Evolutionary conservation across 768 basidiomycete species (phyloP), one percentile per base, ranked within the genome.

Genomic region (Mycena venus): DNA sequence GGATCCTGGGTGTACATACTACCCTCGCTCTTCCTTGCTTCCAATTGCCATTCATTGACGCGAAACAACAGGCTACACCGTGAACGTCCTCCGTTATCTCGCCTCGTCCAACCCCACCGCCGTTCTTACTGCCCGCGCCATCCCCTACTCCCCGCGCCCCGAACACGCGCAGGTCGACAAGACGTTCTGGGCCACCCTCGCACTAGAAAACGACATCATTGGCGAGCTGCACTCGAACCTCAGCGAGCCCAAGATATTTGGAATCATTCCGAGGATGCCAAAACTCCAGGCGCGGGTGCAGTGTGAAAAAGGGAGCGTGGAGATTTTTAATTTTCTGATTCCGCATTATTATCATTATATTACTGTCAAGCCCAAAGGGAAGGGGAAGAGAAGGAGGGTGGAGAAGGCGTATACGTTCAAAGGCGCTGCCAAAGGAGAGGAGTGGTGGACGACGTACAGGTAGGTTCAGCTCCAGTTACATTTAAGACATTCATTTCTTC

Each of bases 1-100:
- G 91, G 92, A 93, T 77, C 83, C 89, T 78, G 90, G 90, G 65
- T 89, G 90, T 86, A 73, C 76, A 87, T 82, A n/a, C n/a, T n/a
- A n/a, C n/a, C n/a, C n/a, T n/a, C n/a, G n/a, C n/a, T n/a, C n/a
- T n/a, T n/a, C n/a, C n/a, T 66, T 75, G 31, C 60, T 60, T 34
- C 40, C 77, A 23, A 29, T 63, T 60, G n/a, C n/a, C 23, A 63
- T 51, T 69, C n/a, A 44, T 19, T 59, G 36, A 23, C n/a, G n/a
- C n/a, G n/a, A n/a, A n/a, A n/a, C n/a, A 72, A 9, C 77, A 83
- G 86, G 83, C 31, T 87, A 86, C 72, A 73, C 83, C 0, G 66
- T 87, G 60, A 80, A 78, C 74, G 61, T 68, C 73, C 72, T 83
- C 55, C 78, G 84, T 29, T 81, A 81, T 73, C 69, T 84, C 44